Evolutionary conservation across 495 filamentous ascomycete genomes (phyloP), one percentile per base, ranked within the genome.

Genomic region (Aspergillus nidulans): DNA sequence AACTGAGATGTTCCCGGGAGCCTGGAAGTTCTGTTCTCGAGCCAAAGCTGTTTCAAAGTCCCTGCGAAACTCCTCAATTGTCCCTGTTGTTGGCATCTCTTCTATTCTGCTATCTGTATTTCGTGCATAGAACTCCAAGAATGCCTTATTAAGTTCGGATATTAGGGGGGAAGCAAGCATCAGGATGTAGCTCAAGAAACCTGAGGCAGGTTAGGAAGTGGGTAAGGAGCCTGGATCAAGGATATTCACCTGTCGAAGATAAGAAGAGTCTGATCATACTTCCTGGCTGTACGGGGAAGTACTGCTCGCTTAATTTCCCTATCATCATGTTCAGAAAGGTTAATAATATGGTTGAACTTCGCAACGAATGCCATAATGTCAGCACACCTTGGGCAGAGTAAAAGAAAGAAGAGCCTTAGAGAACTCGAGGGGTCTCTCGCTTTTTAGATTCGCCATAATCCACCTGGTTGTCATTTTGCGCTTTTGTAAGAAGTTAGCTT

Each of bases 11-110:
- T 15, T 49, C 6, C 3, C 28, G 8, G 24, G 46, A 19, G 19
- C 12, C 9, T 28, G 13, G 24, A 48, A 48, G 23, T 28, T n/a
- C 24, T 24, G 10, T 20, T n/a, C 9, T 5, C 26, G 15, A 34
- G 46, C 46, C 10, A 49, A 18, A 16, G 46, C 46, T 7, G 48
- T 51, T 13, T 51, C 18, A 40, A 39, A 51, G 18, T 49, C 18
- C 46, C 25, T 26, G 28, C 25, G 18, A 21, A 34, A 49, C 16
- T n/a, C 18, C 46, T 51, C 18, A 19, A 51, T 40, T 7, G 19
- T 51, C 40, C 20, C 32, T 23, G 30, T 4, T 38, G 15, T 51
- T 10, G 32, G 30, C 1, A 15, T 4, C 15, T 39, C 3, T 24
- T 34, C 28, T 9, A 49, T 32, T 15, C 15, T 23, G 6, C 48